Conservation (phyloP, 352 stramenopile species). For the Phytophthora tubulina region DNA sequence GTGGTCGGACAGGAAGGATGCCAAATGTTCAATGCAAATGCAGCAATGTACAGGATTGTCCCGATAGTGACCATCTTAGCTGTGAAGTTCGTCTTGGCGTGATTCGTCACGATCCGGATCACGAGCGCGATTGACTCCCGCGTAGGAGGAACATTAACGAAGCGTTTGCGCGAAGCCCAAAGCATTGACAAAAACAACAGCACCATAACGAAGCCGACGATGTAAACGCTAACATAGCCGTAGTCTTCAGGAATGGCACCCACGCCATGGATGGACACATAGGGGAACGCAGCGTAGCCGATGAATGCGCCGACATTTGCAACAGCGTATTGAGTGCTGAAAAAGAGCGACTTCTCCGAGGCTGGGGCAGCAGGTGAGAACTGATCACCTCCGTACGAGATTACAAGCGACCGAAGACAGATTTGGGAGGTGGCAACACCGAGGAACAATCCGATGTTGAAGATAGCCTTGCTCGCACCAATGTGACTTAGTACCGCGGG, state of each 20-base stretch:
- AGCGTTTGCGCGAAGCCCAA: constrained; percentile 46
- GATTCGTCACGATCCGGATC: constrained; percentile 47
- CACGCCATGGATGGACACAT: constrained; percentile 75
- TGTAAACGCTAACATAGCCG: constrained; percentile 60
- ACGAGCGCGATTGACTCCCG: constrained; percentile 52
- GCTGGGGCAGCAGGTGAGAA: constrained; percentile 51
- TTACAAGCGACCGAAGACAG: constrained; percentile 66
- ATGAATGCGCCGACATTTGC: constrained; percentile 83
- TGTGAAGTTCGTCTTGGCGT: constrained; percentile 35
- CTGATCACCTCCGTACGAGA: constrained; percentile 69
- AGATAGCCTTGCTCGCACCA: constrained; percentile 47
- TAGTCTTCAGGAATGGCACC: constrained; percentile 49
- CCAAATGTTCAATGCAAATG: constrained; percentile 63
- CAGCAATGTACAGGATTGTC: constrained; percentile 44
- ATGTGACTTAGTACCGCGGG: constrained; percentile 46
- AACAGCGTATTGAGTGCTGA: constrained; percentile 84
- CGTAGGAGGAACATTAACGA: constrained; percentile 51
- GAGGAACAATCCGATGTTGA: constrained; percentile 60
- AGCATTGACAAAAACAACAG: constrained; percentile 47
- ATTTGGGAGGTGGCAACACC: constrained; percentile 56
- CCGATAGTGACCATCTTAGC: constrained; percentile 45
- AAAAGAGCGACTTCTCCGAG: constrained; percentile 69
- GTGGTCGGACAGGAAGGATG: constrained; percentile 52
- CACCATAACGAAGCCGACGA: constrained; percentile 58
- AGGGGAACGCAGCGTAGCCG: constrained; percentile 78